Evolutionary conservation across 1,139 yeast species (phyloP), one percentile per base, ranked within the genome.

Genomic region (Yamadazyma sp.): DNA sequence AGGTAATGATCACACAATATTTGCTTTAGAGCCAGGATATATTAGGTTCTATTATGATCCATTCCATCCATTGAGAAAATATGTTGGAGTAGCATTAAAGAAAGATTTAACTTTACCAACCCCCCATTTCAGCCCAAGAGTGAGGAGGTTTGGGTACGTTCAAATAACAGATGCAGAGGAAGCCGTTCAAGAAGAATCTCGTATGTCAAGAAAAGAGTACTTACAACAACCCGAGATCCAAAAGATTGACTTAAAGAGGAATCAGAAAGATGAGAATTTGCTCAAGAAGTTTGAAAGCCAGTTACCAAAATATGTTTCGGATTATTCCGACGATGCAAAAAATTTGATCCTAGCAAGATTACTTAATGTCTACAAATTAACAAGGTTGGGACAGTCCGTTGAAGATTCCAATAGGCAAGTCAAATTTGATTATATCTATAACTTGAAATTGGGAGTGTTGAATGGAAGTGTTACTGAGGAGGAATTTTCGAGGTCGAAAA

Each of bases 41-140:
- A 97, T 92, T 34, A 78, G 95, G 48, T 92, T 80, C 64, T 92
- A 92, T 61, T 70, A 81, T 47, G 97, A 92, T 66, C 98, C 98
- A n/a, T 90, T 90, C 73, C 98, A 92, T 57, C 97, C 97, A 31
- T 78, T 81, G 57, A 80, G 97, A 61, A 85, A 84, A 59, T 86
- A 86, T 56, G 88, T 89, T 41, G 98, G 98, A 29, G 82, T 92
- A 37, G 90, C 95, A 1, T 72, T 92, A 43, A 70, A 70, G 33
- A 73, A 75, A 46, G 84, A 81, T 4, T 65, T 78, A 31, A 65
- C 70, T 42, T 73, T 92, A 34, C 98, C 98, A 26, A 80, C 88
- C 9, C 87, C 94, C 8, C 97, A 92, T 59, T 90, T 90, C 61
- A 83, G 74, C 20, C 97, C 97, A 34, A 76, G 92, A 35, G 70